These are phyloP conservation scores for Neofusicoccum umdonicola DNA, from an alignment of 2,329 filamentous ascomycete genomes.

Conservation along the genomic window DNA sequence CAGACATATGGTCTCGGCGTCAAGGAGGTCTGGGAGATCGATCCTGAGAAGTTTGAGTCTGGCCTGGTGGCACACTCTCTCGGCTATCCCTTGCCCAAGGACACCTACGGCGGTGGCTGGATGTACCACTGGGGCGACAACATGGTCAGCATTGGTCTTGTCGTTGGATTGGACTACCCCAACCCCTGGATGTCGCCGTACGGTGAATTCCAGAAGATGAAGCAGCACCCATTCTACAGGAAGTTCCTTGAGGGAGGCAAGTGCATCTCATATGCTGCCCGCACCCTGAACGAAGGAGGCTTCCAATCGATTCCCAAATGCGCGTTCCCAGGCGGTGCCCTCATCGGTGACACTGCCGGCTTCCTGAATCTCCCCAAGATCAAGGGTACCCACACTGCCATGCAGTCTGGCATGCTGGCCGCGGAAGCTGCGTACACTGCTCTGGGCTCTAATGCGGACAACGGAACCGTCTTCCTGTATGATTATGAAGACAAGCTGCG, in stretches of 20 bases:
- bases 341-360: constrained; percentile 94
- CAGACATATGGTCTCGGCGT: constrained; percentile 94
- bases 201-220: constrained; percentile 96
- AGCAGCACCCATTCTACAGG: constrained; percentile 90
- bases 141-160: constrained; percentile 85
- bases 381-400: constrained; percentile 96
- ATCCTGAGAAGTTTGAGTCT: constrained; percentile 86
- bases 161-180: constrained; percentile 89
- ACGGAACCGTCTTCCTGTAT: constrained; percentile 82
- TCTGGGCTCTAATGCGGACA: constrained; percentile 45
- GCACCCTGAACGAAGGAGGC: constrained; percentile 88
- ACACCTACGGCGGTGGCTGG: constrained; percentile 95
- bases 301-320: constrained; percentile 98
- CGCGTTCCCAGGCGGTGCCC: constrained; percentile 89
- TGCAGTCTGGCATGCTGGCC: constrained; percentile 95
- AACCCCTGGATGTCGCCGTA: constrained; percentile 98
- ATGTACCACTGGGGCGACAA: constrained; percentile 99
- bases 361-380: constrained; percentile 98
- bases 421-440: constrained; percentile 87
- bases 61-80: constrained; percentile 85
- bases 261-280: constrained; percentile 93
- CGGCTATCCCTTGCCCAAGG: constrained; percentile 83
- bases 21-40: constrained; percentile 97
- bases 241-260: constrained; percentile 90
- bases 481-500: constrained; percentile 90